Evolutionary conservation across 2,329 filamentous ascomycete species (phyloP).

Genomic region (Penicillium janthinellum): DNA sequence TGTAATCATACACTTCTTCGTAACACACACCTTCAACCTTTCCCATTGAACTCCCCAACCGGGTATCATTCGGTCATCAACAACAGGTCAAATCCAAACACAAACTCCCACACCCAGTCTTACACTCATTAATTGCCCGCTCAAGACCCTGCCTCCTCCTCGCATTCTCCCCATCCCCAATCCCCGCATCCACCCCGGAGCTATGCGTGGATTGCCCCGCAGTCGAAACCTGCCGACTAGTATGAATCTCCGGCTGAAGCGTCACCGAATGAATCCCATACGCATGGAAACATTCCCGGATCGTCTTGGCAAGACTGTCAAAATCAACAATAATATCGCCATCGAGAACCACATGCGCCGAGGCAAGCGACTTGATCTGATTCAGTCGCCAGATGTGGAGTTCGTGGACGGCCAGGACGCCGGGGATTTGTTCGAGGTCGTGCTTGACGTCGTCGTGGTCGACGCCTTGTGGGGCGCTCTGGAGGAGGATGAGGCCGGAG

Average conservation of each 20-base stretch:
- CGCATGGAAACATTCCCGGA: constrained; percentile 15
- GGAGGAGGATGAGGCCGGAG: constrained; percentile 64
- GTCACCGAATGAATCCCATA: constrained; percentile 19
- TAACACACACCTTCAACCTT: neutral
- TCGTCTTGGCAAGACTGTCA: constrained; percentile 10
- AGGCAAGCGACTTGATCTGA: constrained; percentile 8
- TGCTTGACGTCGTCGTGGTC: constrained; percentile 64
- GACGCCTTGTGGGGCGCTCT: constrained; percentile 64
- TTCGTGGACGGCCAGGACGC: constrained; percentile 45
- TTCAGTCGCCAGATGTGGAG: constrained; percentile 18
- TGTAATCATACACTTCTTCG: neutral
- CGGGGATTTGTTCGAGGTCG: constrained; percentile 67
- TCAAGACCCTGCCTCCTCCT: constrained; percentile 1
- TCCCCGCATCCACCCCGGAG: neutral
- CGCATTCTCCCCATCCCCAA: neutral
- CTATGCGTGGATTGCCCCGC: neutral
- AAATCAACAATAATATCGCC: constrained; percentile 7
- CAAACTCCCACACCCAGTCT: constrained; percentile 7
- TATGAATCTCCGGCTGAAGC: constrained; percentile 13
- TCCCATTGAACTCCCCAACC: too few relatives aligned
- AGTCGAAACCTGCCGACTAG: neutral
- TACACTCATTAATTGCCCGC: constrained; percentile 3
- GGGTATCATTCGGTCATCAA: neutral
- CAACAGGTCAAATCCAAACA: constrained; percentile 10
- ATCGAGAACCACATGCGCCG: constrained; percentile 10